Percentiles rank a stretch among this genome's conserved stretches.
Conservation (phyloP, 148 eudicot genomes). For the Fallopia convolvulus region DNA sequence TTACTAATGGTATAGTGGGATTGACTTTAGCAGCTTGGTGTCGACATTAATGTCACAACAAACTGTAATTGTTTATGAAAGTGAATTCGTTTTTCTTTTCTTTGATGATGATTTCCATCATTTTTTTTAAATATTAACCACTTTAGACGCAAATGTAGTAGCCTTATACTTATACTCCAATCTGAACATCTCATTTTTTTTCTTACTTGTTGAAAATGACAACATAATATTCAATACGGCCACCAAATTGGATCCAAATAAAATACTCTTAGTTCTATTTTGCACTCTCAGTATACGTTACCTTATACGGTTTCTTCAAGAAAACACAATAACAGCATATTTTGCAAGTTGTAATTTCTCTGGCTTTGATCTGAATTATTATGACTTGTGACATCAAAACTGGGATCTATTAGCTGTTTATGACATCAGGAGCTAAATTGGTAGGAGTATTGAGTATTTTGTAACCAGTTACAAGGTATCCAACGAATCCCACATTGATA, state of each 20-base stretch:
- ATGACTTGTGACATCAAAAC: too few species aligned
- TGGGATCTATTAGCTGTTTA: too few species aligned
- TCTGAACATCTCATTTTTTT: background rate
- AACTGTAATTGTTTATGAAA: too few species aligned
- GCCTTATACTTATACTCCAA: slow-evolving; percentile 5
- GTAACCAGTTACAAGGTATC: too few species aligned
- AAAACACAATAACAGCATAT: background rate
- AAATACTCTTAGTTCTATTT: background rate
- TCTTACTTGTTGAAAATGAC: background rate
- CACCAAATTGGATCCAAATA: background rate
- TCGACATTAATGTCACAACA: slow-evolving; percentile 1
- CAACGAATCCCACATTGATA: too few species aligned
- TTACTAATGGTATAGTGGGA: background rate
- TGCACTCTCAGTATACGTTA: background rate
- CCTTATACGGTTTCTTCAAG: background rate
- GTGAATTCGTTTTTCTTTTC: background rate
- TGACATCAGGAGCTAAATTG: too few species aligned
- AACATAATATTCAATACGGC: background rate
- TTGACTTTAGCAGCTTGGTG: background rate
- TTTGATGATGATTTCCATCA: background rate
- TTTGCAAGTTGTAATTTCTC: too few species aligned
- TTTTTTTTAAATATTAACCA: background rate
- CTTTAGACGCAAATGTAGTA: background rate
- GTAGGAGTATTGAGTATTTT: too few species aligned
- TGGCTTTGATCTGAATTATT: too few species aligned